phyloP scores from a whole-genome alignment of 2,329 filamentous ascomycete species.

The Tolypocladium tropicale region DNA sequence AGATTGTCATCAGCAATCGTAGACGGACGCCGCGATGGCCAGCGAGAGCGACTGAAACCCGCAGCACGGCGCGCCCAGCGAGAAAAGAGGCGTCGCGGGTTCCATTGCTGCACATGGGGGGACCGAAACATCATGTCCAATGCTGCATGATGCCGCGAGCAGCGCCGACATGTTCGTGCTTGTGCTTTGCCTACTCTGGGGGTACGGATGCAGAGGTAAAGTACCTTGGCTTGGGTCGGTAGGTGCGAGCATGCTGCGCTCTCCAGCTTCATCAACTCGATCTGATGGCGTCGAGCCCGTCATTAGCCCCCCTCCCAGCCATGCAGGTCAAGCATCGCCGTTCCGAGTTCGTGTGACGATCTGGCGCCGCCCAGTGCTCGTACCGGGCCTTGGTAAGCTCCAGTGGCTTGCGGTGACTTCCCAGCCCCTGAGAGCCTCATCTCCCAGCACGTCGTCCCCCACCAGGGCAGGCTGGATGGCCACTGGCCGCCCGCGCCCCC shows the following conservation, averaged over 20 bases:
- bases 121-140: not conserved
- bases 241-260: no score
- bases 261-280: no score
- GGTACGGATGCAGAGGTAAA: no score
- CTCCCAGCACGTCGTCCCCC: not conserved
- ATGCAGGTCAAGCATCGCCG: not conserved
- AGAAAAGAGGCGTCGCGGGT: not conserved
- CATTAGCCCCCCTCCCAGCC: no score
- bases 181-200: no score
- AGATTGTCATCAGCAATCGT: not conserved
- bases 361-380: no score
- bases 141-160: not conserved
- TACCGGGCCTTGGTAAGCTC: not conserved
- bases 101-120: not conserved
- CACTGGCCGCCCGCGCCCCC: not conserved
- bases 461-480: not conserved
- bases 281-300: not conserved
- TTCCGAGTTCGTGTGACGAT: not conserved
- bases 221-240: no score
- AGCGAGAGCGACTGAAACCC: not conserved
- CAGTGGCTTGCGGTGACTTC: not conserved
- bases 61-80: not conserved
- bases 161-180: no score
- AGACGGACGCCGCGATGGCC: not conserved
- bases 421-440: not conserved